Conservation (phyloP, 192 early-diverging fungal genomes). For the Linnemannia exigua region DNA sequence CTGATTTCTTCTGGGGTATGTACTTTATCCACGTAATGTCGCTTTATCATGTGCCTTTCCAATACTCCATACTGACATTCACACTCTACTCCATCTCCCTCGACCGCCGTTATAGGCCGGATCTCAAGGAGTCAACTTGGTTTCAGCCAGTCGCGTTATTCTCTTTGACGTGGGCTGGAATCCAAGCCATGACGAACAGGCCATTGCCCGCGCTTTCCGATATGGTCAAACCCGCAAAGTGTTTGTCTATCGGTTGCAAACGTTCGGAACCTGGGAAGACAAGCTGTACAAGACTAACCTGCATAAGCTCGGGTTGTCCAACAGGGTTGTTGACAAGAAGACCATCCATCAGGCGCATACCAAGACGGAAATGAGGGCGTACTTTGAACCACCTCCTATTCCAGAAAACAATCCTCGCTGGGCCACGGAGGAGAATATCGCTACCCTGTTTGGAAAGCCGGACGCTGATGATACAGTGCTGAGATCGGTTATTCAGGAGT, state of each 20-base stretch:
- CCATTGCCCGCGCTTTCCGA: conserved; percentile 77
- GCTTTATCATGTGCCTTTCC: too few species aligned
- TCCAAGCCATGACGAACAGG: conserved; percentile 82
- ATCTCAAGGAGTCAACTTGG: conserved; percentile 73
- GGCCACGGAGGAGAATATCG: conserved; percentile 22
- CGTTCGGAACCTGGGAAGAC: conserved; percentile 72
- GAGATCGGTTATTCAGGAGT: conserved; percentile 23
- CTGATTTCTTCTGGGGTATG: conserved; percentile 72
- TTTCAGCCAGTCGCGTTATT: conserved; percentile 79
- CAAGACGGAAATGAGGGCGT: conserved; percentile 64
- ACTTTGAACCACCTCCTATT: conserved; percentile 61
- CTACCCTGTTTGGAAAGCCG: conserved; percentile 17
- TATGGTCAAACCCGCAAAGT: conserved; percentile 81
- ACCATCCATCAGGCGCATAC: conserved; percentile 56
- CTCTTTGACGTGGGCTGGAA: conserved; percentile 87
- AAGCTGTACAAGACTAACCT: conserved; percentile 75
- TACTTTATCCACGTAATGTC: not conserved
- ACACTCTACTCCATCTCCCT: too few species aligned
- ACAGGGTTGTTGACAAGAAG: conserved; percentile 75
- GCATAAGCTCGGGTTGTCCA: conserved; percentile 79
- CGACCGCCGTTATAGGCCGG: conserved; percentile 30
- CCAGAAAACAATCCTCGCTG: conserved; percentile 3
- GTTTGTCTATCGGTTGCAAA: conserved; percentile 76
- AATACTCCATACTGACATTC: too few species aligned
- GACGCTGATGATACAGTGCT: conserved; percentile 41